Percentiles rank a stretch among this genome's conserved stretches.
Evolutionary conservation across 2,329 filamentous ascomycete species (phyloP).

Genomic region (Calonectria pseudoturangicola): DNA sequence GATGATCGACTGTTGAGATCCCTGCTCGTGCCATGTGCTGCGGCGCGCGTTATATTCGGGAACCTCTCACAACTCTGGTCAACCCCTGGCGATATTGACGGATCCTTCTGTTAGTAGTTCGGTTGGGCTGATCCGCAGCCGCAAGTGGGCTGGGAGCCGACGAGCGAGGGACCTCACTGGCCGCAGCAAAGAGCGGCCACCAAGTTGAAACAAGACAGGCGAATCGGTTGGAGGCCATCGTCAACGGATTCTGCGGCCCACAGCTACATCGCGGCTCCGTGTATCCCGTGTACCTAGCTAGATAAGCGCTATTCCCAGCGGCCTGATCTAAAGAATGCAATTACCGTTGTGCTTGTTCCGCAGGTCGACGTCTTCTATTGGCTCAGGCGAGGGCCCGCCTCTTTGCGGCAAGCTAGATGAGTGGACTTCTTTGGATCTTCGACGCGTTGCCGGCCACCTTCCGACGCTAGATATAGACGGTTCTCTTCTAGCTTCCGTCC

Average conservation of each 20-base stretch:
- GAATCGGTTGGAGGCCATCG: background rate
- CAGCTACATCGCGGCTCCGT: constrained; percentile 28
- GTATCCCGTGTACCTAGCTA: constrained; percentile 75
- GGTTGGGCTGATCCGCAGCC: constrained; percentile 12
- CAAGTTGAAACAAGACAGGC: background rate
- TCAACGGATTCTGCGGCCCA: constrained; percentile 23
- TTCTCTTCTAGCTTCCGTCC: constrained; percentile 16
- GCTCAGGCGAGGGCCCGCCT: background rate
- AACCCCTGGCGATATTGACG: constrained; percentile 14
- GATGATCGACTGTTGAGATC: constrained; percentile 4
- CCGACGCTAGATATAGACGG: constrained; percentile 14
- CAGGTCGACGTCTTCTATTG: background rate
- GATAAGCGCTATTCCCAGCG: constrained; percentile 81
- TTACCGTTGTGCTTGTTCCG: constrained; percentile 24
- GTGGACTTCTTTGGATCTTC: constrained; percentile 10
- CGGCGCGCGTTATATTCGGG: constrained; percentile 10
- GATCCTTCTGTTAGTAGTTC: constrained; percentile 10
- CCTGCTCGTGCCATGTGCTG: constrained; percentile 24
- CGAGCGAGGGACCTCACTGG: background rate
- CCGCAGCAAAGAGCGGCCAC: background rate
- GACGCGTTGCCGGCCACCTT: constrained; percentile 18
- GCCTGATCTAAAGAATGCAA: constrained; percentile 24
- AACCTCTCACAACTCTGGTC: background rate
- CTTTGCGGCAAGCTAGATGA: constrained; percentile 12
- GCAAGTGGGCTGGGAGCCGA: constrained; percentile 1